A percentile compares a stretch with the other conserved stretches of the same genome.
These are phyloP conservation scores for Podaxis pistillaris DNA, from an alignment of 768 basidiomycete genomes.

Conservation along the genomic window DNA sequence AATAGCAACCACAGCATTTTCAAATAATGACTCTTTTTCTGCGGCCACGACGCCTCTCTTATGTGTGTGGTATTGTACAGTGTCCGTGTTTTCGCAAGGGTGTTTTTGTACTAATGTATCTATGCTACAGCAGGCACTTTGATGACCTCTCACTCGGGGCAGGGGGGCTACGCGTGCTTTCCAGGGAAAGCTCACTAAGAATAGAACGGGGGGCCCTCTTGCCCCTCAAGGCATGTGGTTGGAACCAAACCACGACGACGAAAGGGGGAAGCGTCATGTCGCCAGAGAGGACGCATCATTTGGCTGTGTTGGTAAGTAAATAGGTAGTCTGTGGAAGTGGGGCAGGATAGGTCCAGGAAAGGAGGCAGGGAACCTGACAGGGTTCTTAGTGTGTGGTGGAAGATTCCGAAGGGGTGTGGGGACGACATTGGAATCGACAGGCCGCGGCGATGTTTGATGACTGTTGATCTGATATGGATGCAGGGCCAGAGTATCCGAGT, in stretches of 20 bases:
- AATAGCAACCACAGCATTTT: slow-evolving; percentile 21
- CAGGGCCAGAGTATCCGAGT: slow-evolving; percentile 9
- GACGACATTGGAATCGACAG: not conserved
- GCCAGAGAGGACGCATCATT: not conserved
- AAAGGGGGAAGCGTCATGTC: not conserved
- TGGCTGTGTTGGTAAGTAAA: not conserved
- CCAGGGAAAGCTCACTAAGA: slow-evolving; percentile 15
- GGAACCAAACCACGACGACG: not conserved
- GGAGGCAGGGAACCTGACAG: not conserved
- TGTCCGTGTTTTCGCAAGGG: not conserved
- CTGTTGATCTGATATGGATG: not conserved
- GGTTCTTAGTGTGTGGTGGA: not conserved
- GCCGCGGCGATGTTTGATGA: slow-evolving; percentile 6
- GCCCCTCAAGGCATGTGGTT: not conserved
- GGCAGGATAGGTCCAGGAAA: not conserved
- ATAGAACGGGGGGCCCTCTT: slow-evolving; percentile 1
- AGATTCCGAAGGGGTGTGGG: not conserved
- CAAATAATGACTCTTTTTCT: not conserved
- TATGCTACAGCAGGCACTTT: slow-evolving; percentile 6
- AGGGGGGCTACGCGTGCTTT: slow-evolving; percentile 3
- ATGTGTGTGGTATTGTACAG: not conserved
- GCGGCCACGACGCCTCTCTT: not conserved
- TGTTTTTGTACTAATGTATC: not conserved
- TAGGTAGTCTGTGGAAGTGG: not conserved
- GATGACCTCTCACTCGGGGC: slow-evolving; percentile 9